These are phyloP conservation scores for Glutinoglossum americanum DNA, from an alignment of 495 filamentous ascomycete genomes.

Conservation along the genomic window DNA sequence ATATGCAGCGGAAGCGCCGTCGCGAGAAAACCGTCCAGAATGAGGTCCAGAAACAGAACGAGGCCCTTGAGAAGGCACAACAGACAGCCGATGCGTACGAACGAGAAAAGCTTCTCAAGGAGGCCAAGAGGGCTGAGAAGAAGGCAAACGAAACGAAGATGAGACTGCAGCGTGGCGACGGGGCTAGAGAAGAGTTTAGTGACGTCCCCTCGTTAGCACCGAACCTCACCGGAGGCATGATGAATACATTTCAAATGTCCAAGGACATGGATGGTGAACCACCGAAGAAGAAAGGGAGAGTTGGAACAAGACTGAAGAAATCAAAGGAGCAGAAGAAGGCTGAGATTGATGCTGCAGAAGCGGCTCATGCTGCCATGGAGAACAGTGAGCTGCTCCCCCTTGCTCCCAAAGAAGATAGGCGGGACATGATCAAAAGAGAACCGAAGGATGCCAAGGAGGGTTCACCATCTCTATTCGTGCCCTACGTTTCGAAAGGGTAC, in stretches of 20 bases:
- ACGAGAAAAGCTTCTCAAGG: constrained; percentile 49
- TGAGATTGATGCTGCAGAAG: constrained; percentile 80
- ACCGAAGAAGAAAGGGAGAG: constrained; percentile 43
- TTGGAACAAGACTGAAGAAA: constrained; percentile 47
- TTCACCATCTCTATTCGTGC: constrained; percentile 27
- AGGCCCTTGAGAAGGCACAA: constrained; percentile 55
- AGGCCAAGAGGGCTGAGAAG: constrained; percentile 67
- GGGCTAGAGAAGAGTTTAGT: constrained; percentile 44
- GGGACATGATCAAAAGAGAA: constrained; percentile 19
- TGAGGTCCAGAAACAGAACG: constrained; percentile 65
- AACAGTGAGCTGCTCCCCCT: constrained; percentile 50
- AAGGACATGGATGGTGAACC: constrained; percentile 37
- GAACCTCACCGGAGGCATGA: constrained; percentile 72
- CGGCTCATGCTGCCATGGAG: constrained; percentile 66
- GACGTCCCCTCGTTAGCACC: constrained; percentile 55
- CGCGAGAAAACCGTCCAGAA: constrained; percentile 82
- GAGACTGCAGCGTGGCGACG: constrained; percentile 59
- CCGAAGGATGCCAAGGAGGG: constrained; percentile 46
- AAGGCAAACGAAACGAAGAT: constrained; percentile 70
- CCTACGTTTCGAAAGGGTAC: constrained; percentile 76
- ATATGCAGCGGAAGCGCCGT: constrained; percentile 95
- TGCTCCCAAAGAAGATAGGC: constrained; percentile 41
- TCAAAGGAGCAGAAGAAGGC: constrained; percentile 94
- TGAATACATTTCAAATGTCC: constrained; percentile 60
- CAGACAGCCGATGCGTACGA: constrained; percentile 59